A percentile compares a stretch with the other conserved stretches of the same genome.
phyloP scores from a whole-genome alignment of 2,329 filamentous ascomycete genomes.

The Fusarium solani-melongenae region DNA sequence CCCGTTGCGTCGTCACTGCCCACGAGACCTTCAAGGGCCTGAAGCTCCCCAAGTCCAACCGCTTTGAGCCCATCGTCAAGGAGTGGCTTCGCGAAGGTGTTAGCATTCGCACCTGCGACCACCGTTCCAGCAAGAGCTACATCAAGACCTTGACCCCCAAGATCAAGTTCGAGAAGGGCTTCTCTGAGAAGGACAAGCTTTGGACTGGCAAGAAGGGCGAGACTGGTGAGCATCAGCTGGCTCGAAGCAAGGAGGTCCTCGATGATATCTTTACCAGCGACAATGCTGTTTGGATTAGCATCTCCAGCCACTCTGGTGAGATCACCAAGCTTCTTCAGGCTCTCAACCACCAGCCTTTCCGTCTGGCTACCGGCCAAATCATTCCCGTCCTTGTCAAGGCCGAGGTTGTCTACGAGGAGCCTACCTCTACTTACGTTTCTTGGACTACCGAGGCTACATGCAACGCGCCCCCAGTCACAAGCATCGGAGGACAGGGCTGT shows the following conservation, averaged over 20 bases:
- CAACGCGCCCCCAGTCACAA: slow-evolving; percentile 56
- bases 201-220: slow-evolving; percentile 57
- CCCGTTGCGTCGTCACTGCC: slow-evolving; percentile 71
- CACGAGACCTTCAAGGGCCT: slow-evolving; percentile 69
- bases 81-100: slow-evolving; percentile 74
- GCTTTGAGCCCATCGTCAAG: slow-evolving; percentile 70
- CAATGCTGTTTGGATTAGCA: slow-evolving; percentile 65
- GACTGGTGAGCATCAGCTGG: slow-evolving; percentile 60
- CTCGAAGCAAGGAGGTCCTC: slow-evolving; percentile 60
- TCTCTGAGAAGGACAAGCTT: slow-evolving; percentile 64
- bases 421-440: slow-evolving; percentile 44
- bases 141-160: slow-evolving; percentile 64
- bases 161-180: slow-evolving; percentile 69
- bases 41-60: slow-evolving; percentile 58
- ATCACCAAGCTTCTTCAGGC: slow-evolving; percentile 64
- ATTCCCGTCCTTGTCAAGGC: slow-evolving; percentile 76
- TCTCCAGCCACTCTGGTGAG: slow-evolving; percentile 71
- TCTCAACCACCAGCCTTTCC: slow-evolving; percentile 70
- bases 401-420: slow-evolving; percentile 52
- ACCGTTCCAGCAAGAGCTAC: slow-evolving; percentile 64
- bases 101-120: slow-evolving; percentile 76
- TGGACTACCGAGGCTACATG: slow-evolving; percentile 58
- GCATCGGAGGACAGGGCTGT: slow-evolving; percentile 54
- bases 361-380: slow-evolving; percentile 72
- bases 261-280: slow-evolving; percentile 68